Percentiles rank a stretch among this genome's conserved stretches.
Conservation (phyloP, 306 rosid genomes). For the Cajanus cajan region DNA sequence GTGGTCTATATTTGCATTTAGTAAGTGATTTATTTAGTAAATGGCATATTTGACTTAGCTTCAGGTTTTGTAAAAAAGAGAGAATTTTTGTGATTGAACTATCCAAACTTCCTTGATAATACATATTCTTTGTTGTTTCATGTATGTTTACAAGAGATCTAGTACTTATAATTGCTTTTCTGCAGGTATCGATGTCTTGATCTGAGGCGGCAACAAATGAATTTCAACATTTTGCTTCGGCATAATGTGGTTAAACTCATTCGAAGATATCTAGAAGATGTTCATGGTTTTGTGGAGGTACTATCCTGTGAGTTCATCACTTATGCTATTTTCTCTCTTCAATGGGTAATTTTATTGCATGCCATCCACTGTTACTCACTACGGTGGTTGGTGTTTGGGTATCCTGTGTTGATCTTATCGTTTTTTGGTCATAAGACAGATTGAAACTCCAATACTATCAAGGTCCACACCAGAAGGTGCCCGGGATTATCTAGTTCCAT, state of each 20-base stretch:
- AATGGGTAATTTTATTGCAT: neutral
- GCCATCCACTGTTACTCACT: constrained; percentile 2
- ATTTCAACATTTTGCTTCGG: constrained; percentile 70
- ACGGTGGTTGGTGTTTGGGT: constrained; percentile 14
- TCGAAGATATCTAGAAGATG: constrained; percentile 84
- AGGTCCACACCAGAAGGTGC: constrained; percentile 99
- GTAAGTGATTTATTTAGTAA: neutral
- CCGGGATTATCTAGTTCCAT: constrained; percentile 94
- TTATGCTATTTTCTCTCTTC: constrained; percentile 11
- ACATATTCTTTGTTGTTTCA: neutral
- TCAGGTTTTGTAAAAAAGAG: neutral
- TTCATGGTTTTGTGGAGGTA: constrained; percentile 94
- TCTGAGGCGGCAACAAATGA: constrained; percentile 85
- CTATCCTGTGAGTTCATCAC: constrained; percentile 27
- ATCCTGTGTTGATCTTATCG: constrained; percentile 43
- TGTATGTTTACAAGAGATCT: constrained; percentile 17
- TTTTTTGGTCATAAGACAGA: constrained; percentile 82
- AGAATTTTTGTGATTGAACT: neutral
- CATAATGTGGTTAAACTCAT: constrained; percentile 88
- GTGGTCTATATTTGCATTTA: neutral
- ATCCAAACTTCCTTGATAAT: neutral
- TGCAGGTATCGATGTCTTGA: constrained; percentile 90
- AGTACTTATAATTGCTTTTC: constrained; percentile 26
- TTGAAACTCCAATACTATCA: constrained; percentile 98
- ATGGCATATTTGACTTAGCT: neutral